phyloP scores from a whole-genome alignment of 345 rosid species.

The Eutrema yunnanense region DNA sequence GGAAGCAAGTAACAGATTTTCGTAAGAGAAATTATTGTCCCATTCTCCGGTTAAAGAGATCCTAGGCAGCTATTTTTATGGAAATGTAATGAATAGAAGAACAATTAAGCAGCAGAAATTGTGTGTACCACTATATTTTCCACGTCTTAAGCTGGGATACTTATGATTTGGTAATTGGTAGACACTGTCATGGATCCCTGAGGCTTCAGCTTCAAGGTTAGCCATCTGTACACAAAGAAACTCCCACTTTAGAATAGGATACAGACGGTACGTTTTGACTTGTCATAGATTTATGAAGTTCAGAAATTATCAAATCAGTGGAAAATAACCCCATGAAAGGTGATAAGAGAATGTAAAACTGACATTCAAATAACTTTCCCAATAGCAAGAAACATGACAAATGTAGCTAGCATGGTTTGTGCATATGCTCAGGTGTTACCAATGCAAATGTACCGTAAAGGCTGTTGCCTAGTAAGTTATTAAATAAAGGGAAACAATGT shows the following conservation, averaged over 20 bases:
- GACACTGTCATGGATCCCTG: slow-evolving; percentile 63
- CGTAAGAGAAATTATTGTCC: not conserved
- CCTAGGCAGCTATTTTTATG: not conserved
- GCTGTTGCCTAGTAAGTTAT: not conserved
- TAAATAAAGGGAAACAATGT: not conserved
- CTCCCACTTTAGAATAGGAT: not conserved
- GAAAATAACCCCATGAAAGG: not conserved
- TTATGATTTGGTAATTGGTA: slow-evolving; percentile 61
- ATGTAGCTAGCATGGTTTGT: not conserved
- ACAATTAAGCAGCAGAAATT: not conserved
- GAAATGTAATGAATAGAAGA: not conserved
- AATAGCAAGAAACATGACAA: not conserved
- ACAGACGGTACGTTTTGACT: not conserved
- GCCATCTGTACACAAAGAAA: slow-evolving; percentile 52
- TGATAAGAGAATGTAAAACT: not conserved
- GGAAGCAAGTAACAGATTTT: not conserved
- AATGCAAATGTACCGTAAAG: not conserved
- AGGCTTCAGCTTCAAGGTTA: slow-evolving; percentile 67
- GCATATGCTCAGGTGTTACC: not conserved
- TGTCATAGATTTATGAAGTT: not conserved
- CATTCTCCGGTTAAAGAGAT: not conserved
- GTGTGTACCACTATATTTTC: slow-evolving; percentile 72
- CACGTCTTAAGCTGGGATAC: slow-evolving; percentile 54
- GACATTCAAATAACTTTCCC: not conserved
- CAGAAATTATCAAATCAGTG: not conserved